Conservation (phyloP, 208 protist genomes). For the Leishmania mexicana region DNA sequence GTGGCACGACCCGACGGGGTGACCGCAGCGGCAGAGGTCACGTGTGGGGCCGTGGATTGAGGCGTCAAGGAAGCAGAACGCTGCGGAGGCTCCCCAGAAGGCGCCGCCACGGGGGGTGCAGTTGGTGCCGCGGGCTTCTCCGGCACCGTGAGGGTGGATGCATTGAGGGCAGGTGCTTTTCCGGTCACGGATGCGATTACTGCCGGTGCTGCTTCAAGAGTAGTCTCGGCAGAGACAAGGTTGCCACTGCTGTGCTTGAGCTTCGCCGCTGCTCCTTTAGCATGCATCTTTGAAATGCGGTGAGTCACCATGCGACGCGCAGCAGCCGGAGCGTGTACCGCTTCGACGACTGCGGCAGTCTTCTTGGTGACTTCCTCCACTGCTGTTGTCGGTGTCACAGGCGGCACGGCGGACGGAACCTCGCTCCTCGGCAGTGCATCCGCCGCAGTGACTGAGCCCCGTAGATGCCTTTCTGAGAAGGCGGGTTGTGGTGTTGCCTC, state of each 20-base stretch:
- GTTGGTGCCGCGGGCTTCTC: neutral
- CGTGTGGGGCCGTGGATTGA: neutral
- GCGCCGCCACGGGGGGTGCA: neutral
- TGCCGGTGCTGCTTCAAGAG: neutral
- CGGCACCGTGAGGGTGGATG: neutral
- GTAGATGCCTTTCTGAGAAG: neutral
- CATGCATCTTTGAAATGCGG: conserved; percentile 1
- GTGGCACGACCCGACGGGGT: neutral
- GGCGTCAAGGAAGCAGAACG: neutral
- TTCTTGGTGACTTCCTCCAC: neutral
- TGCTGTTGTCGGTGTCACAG: neutral
- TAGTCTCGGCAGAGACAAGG: neutral
- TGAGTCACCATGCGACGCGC: neutral
- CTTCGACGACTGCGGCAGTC: neutral
- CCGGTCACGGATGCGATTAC: neutral
- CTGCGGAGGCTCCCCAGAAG: neutral
- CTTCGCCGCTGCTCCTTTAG: neutral
- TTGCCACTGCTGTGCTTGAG: neutral
- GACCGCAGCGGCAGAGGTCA: neutral
- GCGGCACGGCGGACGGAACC: neutral
- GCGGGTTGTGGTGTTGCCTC: neutral
- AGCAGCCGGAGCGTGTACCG: conserved; percentile 1
- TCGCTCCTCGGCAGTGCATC: neutral
- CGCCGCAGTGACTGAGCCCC: neutral
- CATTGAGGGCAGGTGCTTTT: neutral